These are phyloP conservation scores for Ustilago nuda DNA, from an alignment of 1,284 basidiomycete genomes.

Conservation along the genomic window DNA sequence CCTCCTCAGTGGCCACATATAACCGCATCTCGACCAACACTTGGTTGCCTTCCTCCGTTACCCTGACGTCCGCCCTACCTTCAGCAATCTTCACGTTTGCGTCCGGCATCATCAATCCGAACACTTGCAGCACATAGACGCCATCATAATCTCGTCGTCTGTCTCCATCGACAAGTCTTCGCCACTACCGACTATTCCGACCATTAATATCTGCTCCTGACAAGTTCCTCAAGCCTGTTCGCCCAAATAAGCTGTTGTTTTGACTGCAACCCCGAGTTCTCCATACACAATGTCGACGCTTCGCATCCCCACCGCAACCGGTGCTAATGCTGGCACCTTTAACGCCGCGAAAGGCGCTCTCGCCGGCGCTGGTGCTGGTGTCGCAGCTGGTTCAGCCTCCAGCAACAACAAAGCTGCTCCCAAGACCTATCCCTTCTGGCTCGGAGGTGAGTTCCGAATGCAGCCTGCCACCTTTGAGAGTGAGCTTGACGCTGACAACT, in stretches of 20 bases:
- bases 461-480: neutral
- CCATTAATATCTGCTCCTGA: too few relatives aligned
- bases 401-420: slow-evolving; percentile 30
- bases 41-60: neutral
- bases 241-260: neutral
- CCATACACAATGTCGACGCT: slow-evolving; percentile 25
- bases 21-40: slow-evolving; percentile 5
- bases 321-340: slow-evolving; percentile 39
- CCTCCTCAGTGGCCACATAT: slow-evolving; percentile 4
- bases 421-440: slow-evolving; percentile 64
- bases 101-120: neutral
- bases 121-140: slow-evolving; percentile 1
- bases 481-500: neutral
- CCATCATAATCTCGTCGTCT: neutral
- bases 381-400: slow-evolving; percentile 23
- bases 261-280: neutral
- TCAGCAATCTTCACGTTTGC: neutral
- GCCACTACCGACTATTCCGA: neutral
- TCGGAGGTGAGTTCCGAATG: slow-evolving; percentile 55
- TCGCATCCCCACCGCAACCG: slow-evolving; percentile 26
- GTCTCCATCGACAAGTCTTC: neutral
- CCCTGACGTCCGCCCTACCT: neutral
- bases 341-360: slow-evolving; percentile 50
- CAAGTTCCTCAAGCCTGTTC: neutral
- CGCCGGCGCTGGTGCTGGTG: slow-evolving; percentile 41